Conservation (phyloP, 179 eudicot genomes). For the Silene coronaria region DNA sequence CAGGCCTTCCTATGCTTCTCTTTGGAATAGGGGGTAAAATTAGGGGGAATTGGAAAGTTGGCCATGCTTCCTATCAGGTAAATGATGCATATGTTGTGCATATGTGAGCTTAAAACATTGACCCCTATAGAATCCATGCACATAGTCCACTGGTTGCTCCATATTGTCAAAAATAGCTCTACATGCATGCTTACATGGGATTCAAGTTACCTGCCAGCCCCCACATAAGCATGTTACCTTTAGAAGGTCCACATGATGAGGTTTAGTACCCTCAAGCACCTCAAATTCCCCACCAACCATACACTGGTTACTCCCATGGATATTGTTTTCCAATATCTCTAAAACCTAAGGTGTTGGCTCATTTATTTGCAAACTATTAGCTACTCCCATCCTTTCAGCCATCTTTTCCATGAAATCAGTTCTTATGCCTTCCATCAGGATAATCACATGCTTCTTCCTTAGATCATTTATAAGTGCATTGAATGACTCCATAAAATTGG, state of each 20-base stretch:
- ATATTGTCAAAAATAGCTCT: too few relatives aligned
- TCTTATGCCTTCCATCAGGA: slow-evolving; percentile 2
- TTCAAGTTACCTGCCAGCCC: neutral
- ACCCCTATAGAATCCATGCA: neutral
- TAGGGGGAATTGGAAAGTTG: neutral
- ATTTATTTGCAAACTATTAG: neutral
- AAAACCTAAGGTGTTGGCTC: neutral
- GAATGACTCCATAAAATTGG: too few relatives aligned
- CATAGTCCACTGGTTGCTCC: neutral
- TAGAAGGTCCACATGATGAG: neutral
- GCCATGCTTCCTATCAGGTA: too few relatives aligned
- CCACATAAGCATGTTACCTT: neutral
- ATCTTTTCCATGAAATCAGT: neutral
- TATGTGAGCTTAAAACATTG: too few relatives aligned
- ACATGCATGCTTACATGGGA: slow-evolving; percentile 2
- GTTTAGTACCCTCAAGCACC: neutral
- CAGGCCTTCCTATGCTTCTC: too few relatives aligned
- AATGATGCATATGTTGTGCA: too few relatives aligned
- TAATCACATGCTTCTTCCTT: neutral
- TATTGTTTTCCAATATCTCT: neutral
- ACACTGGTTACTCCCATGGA: neutral
- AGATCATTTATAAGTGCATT: neutral
- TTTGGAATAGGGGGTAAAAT: too few relatives aligned
- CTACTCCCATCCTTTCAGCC: neutral
- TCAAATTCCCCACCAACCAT: slow-evolving; percentile 1